These are phyloP conservation scores for Aristolochia fimbriata DNA, from an alignment of 164 flowering plant genomes.

Conservation along the genomic window DNA sequence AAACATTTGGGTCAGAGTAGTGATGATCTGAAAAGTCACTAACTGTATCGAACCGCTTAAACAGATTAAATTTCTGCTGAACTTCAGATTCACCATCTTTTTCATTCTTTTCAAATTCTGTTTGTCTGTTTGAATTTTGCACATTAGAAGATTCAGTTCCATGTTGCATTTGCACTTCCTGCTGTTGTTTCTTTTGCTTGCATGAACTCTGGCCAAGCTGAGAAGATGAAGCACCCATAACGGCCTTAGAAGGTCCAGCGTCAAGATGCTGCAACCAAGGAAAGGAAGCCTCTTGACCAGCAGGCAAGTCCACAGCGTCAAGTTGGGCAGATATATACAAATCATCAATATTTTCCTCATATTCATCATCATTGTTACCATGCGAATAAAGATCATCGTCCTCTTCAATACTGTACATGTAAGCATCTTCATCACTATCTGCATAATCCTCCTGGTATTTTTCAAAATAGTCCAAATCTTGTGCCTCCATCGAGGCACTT, in stretches of 20 bases:
- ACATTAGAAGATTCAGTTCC: background rate
- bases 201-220: background rate
- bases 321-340: slow-evolving; percentile 1
- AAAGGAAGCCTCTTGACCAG: slow-evolving; percentile 6
- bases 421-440: background rate
- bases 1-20: slow-evolving; percentile 11
- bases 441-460: slow-evolving; percentile 1
- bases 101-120: background rate
- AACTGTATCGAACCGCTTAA: slow-evolving; percentile 61
- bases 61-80: slow-evolving; percentile 27
- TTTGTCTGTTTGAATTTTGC: slow-evolving; percentile 10
- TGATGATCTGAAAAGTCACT: slow-evolving; percentile 65
- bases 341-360: background rate
- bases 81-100: slow-evolving; percentile 23
- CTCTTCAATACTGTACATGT: background rate
- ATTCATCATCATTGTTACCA: background rate
- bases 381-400: background rate
- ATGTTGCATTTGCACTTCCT: slow-evolving; percentile 5
- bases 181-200: background rate
- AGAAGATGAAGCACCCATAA: background rate
- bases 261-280: slow-evolving; percentile 6
- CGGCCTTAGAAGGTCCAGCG: background rate
- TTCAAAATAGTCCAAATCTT: background rate
- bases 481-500: background rate
- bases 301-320: slow-evolving; percentile 2